phyloP scores from a whole-genome alignment of 73 alveolate genomes.

The Paramecium biaurelia region DNA sequence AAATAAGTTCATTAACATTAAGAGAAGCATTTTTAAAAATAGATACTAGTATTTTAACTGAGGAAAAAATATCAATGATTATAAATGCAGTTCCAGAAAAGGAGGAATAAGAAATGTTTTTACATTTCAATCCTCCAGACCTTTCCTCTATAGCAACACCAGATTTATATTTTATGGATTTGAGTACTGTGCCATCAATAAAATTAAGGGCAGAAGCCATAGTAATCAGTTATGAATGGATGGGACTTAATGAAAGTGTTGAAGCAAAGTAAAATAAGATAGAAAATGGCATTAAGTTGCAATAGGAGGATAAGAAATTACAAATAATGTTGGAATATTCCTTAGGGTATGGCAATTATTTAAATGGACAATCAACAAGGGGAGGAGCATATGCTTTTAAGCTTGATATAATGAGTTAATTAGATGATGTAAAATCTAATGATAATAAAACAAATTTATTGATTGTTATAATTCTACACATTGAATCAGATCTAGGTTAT shows the following conservation, averaged over 20 bases:
- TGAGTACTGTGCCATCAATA: background rate
- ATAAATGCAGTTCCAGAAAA: slow-evolving; percentile 46
- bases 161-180: slow-evolving; percentile 33
- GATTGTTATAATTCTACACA: slow-evolving; percentile 5
- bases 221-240: background rate
- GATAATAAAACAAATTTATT: slow-evolving; percentile 42
- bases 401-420: slow-evolving; percentile 24
- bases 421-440: slow-evolving; percentile 47
- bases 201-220: slow-evolving; percentile 13
- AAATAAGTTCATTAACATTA: background rate
- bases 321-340: background rate
- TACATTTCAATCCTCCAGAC: background rate
- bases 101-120: slow-evolving; percentile 22
- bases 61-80: slow-evolving; percentile 18
- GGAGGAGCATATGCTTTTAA: slow-evolving; percentile 54
- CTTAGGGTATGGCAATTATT: slow-evolving; percentile 39
- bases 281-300: background rate
- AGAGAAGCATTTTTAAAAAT: slow-evolving; percentile 14
- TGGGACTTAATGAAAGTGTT: background rate
- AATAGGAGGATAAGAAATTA: background rate
- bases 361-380: slow-evolving; percentile 22
- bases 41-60: background rate
- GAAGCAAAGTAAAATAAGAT: slow-evolving; percentile 1
- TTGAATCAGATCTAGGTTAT: background rate
- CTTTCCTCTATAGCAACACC: background rate